Evolutionary conservation across 2,329 filamentous ascomycete genomes (phyloP).

Genomic region (Botrytis medusae): DNA sequence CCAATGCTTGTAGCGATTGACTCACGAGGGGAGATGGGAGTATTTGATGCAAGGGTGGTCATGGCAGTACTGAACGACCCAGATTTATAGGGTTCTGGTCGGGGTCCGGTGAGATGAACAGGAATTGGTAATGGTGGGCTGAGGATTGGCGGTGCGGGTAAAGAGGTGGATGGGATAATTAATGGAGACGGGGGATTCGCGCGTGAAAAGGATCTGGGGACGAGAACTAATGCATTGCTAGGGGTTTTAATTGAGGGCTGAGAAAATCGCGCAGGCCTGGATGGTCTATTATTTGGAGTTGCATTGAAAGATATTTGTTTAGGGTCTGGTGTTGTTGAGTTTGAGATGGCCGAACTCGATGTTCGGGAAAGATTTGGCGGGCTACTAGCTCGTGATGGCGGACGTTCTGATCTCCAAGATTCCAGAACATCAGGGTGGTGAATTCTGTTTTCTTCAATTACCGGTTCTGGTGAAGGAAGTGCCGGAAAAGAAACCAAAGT

Average conservation of each 20-base stretch:
- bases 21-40: not conserved
- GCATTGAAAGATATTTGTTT: not conserved
- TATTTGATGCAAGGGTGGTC: not conserved
- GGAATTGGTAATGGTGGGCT: slow-evolving; percentile 25
- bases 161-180: slow-evolving; percentile 11
- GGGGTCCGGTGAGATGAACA: slow-evolving; percentile 28
- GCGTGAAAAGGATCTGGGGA: not conserved
- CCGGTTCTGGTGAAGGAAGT: not conserved
- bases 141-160: slow-evolving; percentile 29
- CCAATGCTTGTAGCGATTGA: slow-evolving; percentile 22
- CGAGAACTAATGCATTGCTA: not conserved
- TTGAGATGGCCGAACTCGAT: not conserved
- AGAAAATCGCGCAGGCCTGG: not conserved
- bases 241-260: not conserved
- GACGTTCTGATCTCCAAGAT: not conserved
- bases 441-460: not conserved
- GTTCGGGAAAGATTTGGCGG: not conserved
- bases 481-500: slow-evolving; percentile 11
- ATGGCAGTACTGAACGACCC: slow-evolving; percentile 2
- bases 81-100: slow-evolving; percentile 23
- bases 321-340: not conserved
- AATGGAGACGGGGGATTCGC: slow-evolving; percentile 23
- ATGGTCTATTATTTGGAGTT: not conserved
- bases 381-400: not conserved
- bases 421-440: not conserved